A percentile compares a stretch with the other conserved stretches of the same genome.
These are phyloP conservation scores for Eucalyptus sp. DNA, from an alignment of 345 rosid species.

Conservation along the genomic window DNA sequence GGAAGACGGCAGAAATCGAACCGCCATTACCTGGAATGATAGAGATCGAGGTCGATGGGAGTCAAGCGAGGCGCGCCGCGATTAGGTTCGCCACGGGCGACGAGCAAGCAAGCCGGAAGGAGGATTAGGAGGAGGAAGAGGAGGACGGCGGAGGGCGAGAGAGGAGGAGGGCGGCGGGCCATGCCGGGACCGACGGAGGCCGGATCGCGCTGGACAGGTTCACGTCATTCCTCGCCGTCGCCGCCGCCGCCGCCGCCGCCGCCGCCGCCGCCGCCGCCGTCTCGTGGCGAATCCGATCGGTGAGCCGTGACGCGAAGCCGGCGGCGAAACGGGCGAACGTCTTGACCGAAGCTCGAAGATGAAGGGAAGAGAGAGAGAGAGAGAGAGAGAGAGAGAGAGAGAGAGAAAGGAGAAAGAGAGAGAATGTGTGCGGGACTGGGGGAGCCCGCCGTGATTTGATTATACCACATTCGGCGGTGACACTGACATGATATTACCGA, in stretches of 20 bases:
- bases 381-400: background rate
- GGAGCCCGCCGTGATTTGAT: background rate
- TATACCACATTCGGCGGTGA: background rate
- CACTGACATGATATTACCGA: background rate
- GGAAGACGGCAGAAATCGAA: background rate
- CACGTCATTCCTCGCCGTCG: background rate
- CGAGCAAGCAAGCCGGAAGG: background rate
- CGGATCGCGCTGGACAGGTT: background rate
- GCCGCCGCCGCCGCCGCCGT: background rate
- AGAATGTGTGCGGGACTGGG: background rate
- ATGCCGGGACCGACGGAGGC: background rate
- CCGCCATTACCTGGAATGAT: constrained; percentile 6
- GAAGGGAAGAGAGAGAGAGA: background rate
- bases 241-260: background rate
- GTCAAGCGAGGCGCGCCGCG: background rate
- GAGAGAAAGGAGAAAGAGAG: background rate
- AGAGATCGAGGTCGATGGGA: constrained; percentile 9
- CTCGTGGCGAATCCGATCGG: background rate
- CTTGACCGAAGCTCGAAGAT: background rate
- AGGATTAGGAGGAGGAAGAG: background rate
- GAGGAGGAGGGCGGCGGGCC: background rate
- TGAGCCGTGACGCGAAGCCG: background rate
- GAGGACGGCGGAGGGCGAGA: background rate
- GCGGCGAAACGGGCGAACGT: background rate
- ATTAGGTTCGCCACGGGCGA: background rate